These are phyloP conservation scores for Glomus cerebriforme DNA, from an alignment of 192 early-diverging fungal genomes.

Conservation along the genomic window DNA sequence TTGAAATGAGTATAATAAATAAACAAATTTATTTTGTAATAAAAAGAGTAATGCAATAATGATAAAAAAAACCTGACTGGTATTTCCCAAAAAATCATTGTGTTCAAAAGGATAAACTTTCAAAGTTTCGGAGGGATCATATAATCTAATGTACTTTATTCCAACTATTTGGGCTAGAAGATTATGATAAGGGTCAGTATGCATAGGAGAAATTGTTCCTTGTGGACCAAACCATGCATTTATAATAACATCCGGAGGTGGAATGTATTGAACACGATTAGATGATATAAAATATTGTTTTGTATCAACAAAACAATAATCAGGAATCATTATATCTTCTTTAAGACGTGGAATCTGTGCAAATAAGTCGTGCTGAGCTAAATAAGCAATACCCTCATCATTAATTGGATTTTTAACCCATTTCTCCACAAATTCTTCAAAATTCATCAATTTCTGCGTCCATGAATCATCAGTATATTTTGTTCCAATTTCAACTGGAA, in stretches of 20 bases:
- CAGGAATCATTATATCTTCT: slow-evolving; percentile 73
- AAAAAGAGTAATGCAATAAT: not conserved
- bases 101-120: slow-evolving; percentile 65
- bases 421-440: slow-evolving; percentile 69
- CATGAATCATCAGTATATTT: slow-evolving; percentile 79
- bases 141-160: slow-evolving; percentile 75
- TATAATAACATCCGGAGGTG: slow-evolving; percentile 50
- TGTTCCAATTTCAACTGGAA: slow-evolving; percentile 81
- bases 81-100: slow-evolving; percentile 63
- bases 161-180: slow-evolving; percentile 85
- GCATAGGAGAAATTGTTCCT: slow-evolving; percentile 82
- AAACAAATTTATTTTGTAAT: not conserved
- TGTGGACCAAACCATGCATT: slow-evolving; percentile 85
- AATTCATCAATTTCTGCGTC: slow-evolving; percentile 71
- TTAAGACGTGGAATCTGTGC: slow-evolving; percentile 69
- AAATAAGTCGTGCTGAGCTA: slow-evolving; percentile 88
- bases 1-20: not conserved
- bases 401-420: slow-evolving; percentile 26
- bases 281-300: slow-evolving; percentile 8
- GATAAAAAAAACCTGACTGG: slow-evolving; percentile 57
- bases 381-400: slow-evolving; percentile 52
- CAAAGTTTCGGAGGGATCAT: slow-evolving; percentile 59
- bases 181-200: slow-evolving; percentile 81
- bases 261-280: slow-evolving; percentile 20
- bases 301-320: slow-evolving; percentile 69